Percentiles rank a stretch among this genome's conserved stretches.
Evolutionary conservation across 495 filamentous ascomycete genomes (phyloP).

Genomic region (Lentithecium fluviatile): DNA sequence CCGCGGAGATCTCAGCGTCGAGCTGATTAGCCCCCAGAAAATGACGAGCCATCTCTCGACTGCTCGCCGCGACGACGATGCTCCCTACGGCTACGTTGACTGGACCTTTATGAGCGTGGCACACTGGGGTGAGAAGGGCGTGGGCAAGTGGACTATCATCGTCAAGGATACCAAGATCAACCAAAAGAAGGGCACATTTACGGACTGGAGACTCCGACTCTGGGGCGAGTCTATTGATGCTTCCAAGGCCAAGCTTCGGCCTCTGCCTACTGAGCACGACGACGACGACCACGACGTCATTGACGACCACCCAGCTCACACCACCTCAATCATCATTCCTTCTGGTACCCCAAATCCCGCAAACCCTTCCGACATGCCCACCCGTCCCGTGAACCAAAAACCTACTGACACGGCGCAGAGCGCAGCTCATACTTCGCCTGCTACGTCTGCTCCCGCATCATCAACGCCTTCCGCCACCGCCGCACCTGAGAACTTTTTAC

Average conservation of each 20-base stretch:
- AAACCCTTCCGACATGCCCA: constrained; percentile 67
- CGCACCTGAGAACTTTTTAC: constrained; percentile 57
- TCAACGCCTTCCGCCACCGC: constrained; percentile 38
- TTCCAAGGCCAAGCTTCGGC: constrained; percentile 65
- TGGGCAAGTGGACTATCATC: constrained; percentile 86
- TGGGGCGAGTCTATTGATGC: constrained; percentile 87
- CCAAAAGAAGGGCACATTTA: constrained; percentile 69
- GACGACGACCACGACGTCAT: constrained; percentile 74
- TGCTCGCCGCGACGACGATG: constrained; percentile 63
- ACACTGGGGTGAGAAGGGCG: constrained; percentile 90
- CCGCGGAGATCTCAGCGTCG: constrained; percentile 89
- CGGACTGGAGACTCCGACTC: constrained; percentile 90
- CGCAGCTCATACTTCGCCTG: constrained; percentile 37
- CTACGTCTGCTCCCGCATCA: constrained; percentile 40
- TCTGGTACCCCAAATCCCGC: constrained; percentile 47
- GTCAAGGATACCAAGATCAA: constrained; percentile 86
- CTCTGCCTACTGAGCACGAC: constrained; percentile 80
- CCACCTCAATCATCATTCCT: constrained; percentile 52
- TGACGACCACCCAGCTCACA: constrained; percentile 50
- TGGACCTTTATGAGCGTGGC: constrained; percentile 99
- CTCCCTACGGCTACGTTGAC: constrained; percentile 73
- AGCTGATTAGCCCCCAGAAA: constrained; percentile 80
- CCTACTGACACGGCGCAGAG: constrained; percentile 41
- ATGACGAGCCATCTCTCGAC: constrained; percentile 81
- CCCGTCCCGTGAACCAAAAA: constrained; percentile 71